Conservation (phyloP, 331 rosid genomes). For the Arachis monticola region DNA sequence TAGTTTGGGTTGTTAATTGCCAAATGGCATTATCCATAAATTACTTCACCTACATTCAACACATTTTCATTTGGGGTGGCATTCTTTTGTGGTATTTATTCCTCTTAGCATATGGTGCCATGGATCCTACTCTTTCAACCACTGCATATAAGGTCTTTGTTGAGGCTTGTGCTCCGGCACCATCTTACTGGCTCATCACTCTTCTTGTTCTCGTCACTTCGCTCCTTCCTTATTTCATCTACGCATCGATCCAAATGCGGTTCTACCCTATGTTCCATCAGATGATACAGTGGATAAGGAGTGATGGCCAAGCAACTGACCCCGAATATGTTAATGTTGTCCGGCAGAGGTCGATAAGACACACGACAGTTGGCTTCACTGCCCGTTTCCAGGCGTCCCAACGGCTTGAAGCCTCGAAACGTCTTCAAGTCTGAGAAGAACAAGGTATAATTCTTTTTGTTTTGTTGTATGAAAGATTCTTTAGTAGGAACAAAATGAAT, state of each 20-base stretch:
- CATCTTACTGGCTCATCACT: constrained; percentile 79
- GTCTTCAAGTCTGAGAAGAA: constrained; percentile 32
- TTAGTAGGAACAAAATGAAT: neutral
- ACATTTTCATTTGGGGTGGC: constrained; percentile 94
- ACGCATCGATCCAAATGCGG: constrained; percentile 70
- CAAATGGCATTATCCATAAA: constrained; percentile 87
- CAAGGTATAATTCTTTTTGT: neutral
- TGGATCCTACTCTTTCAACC: constrained; percentile 67
- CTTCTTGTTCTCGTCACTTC: constrained; percentile 63
- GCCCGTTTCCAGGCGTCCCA: constrained; percentile 74
- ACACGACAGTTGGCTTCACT: constrained; percentile 77
- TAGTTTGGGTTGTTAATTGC: constrained; percentile 88
- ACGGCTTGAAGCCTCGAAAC: constrained; percentile 48
- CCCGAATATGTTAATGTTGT: constrained; percentile 72
- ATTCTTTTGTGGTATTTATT: constrained; percentile 75
- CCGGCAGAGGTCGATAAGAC: constrained; percentile 67
- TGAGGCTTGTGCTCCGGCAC: constrained; percentile 93
- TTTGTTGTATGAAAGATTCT: constrained; percentile 6
- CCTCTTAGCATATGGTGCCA: constrained; percentile 83
- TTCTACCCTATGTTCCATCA: constrained; percentile 86
- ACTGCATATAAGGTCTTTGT: constrained; percentile 81
- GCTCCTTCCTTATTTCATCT: constrained; percentile 73
- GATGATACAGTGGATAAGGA: constrained; percentile 76
- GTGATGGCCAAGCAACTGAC: constrained; percentile 66
- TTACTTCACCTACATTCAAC: constrained; percentile 84